A percentile compares a stretch with the other conserved stretches of the same genome.
Evolutionary conservation across 345 rosid genomes (phyloP).

Genomic region (Gossypium rotundifolium): DNA sequence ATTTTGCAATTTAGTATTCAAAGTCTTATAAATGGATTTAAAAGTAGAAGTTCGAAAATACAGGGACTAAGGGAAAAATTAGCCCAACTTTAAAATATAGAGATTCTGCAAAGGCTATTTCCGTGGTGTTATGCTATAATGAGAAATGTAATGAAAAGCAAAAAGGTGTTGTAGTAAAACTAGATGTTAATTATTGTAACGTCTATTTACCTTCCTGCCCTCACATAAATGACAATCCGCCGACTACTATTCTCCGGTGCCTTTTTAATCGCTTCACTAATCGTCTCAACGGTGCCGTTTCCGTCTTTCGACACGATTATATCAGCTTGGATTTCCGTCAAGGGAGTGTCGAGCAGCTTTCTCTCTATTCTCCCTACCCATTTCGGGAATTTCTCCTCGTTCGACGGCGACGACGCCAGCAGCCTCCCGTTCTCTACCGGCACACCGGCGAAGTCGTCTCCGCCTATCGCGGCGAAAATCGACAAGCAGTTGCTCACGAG

Average conservation of each 20-base stretch:
- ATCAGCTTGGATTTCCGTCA: slow-evolving; percentile 64
- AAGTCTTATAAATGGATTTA: too few relatives aligned
- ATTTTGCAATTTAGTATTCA: too few relatives aligned
- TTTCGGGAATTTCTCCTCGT: slow-evolving; percentile 35
- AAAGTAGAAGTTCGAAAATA: too few relatives aligned
- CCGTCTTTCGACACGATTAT: slow-evolving; percentile 80
- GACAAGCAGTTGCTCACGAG: slow-evolving; percentile 85
- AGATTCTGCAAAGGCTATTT: neutral
- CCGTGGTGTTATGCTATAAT: neutral
- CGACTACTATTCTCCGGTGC: slow-evolving; percentile 65
- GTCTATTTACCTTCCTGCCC: slow-evolving; percentile 72
- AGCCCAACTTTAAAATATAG: too few relatives aligned
- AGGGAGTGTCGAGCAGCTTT: slow-evolving; percentile 45
- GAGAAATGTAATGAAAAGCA: neutral
- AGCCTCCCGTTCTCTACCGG: slow-evolving; percentile 79
- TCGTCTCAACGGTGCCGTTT: slow-evolving; percentile 80
- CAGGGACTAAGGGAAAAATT: too few relatives aligned
- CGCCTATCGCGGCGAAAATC: slow-evolving; percentile 45
- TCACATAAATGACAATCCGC: slow-evolving; percentile 76
- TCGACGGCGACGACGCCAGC: slow-evolving; percentile 20
- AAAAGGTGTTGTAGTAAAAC: neutral
- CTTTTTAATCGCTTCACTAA: slow-evolving; percentile 79
- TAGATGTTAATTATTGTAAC: neutral
- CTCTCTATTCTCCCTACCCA: slow-evolving; percentile 70
- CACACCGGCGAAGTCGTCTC: slow-evolving; percentile 65